phyloP scores from a whole-genome alignment of 2,329 filamentous ascomycete species.

The Cytospora leucostoma region DNA sequence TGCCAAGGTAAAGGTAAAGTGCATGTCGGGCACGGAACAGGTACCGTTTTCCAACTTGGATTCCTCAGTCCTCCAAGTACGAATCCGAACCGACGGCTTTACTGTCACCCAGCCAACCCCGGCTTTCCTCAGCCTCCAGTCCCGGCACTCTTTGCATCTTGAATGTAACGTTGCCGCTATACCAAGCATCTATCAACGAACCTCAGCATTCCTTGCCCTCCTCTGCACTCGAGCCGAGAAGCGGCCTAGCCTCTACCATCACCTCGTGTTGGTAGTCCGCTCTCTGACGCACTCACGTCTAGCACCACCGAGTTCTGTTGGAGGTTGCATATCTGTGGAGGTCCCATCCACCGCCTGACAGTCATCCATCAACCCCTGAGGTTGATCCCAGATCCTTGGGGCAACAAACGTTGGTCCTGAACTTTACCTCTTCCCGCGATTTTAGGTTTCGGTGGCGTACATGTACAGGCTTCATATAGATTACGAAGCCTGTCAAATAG shows the following conservation, averaged over 20 bases:
- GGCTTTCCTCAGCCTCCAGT: slow-evolving; percentile 7
- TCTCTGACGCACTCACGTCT: background rate
- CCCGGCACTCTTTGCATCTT: slow-evolving; percentile 4
- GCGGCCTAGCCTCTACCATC: slow-evolving; percentile 1
- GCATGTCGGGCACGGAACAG: too few species aligned
- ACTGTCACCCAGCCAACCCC: background rate
- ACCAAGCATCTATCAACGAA: background rate
- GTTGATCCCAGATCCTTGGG: background rate
- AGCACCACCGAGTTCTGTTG: background rate
- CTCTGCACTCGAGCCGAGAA: slow-evolving; percentile 6
- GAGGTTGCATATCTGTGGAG: background rate
- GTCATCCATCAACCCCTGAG: background rate
- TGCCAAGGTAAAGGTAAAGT: too few species aligned
- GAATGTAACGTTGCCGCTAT: slow-evolving; percentile 25
- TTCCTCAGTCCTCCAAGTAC: background rate
- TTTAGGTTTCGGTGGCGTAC: background rate
- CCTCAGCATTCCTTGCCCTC: slow-evolving; percentile 4
- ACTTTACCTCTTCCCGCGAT: background rate
- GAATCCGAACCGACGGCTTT: background rate
- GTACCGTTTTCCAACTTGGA: too few species aligned
- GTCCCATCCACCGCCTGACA: background rate
- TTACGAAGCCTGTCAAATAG: background rate
- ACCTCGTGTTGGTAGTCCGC: background rate
- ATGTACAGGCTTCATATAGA: slow-evolving; percentile 2
- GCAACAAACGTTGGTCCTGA: background rate